Evolutionary conservation across 2,329 filamentous ascomycete species (phyloP), one percentile per base, ranked within the genome.

Genomic region (Fusarium sp.): DNA sequence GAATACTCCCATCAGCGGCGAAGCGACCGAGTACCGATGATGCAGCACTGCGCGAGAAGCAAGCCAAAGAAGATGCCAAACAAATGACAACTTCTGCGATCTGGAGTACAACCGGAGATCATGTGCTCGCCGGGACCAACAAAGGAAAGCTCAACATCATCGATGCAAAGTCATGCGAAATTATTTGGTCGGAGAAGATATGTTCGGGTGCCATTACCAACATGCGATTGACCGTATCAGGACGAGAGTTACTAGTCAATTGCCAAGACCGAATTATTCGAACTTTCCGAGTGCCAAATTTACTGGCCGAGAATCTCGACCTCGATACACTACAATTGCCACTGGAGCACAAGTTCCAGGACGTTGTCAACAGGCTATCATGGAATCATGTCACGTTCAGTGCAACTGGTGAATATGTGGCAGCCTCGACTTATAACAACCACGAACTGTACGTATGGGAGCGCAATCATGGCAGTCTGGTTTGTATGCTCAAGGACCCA

Each of bases 381-480:
- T 99, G 96, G 96, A 99, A 98, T 79, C 95, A 98, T 79, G 95
- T 97, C 65, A 95, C 95, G 0, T 98, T 99, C 81, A 97, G 94
- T 78, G 92, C 94, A 2, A 96, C 93, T 0, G 95, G 95, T 58
- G 96, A 99, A 82, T 98, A 98, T 80, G 95, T 99, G 44, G 95
- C 95, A 30, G 96, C 97, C 1, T 97, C 95, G 31, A 98, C 96
- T 5, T 97, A 95, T 82, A 98, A 98, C 87, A 99, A 99, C 79
- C 95, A 98, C 77, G 95, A 99, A 82, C 93, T 99, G 72, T 98
- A 98, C 82, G 95, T 98, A 33, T 98, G 95, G 96, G 96, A 99
- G 83, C 91, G 96, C 61, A 93, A 92, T 62, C 94, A 97, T 78
- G 96, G 96, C 56, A 97, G 94, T 82, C 85, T 99, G 64, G 95